phyloP scores from a whole-genome alignment of 108 stramenopile genomes.

The Cyclotella sp. region DNA sequence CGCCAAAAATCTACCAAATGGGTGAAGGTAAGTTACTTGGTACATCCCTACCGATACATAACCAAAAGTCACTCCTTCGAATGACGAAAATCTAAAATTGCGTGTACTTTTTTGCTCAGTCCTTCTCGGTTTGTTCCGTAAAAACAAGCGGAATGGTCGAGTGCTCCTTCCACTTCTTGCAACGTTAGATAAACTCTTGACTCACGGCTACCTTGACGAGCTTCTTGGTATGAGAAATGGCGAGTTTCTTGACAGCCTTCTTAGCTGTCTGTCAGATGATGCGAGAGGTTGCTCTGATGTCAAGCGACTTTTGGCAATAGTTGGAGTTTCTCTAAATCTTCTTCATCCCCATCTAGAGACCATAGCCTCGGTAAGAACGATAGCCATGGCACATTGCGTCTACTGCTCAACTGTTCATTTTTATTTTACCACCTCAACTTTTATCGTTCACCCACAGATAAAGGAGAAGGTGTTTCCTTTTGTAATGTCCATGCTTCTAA shows the following conservation, averaged over 20 bases:
- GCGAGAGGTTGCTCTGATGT: constrained; percentile 71
- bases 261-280: constrained; percentile 59
- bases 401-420: background rate
- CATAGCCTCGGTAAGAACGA: constrained; percentile 42
- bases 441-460: constrained; percentile 18
- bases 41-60: background rate
- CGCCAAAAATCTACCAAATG: constrained; percentile 43
- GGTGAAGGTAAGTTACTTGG: constrained; percentile 44
- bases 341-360: constrained; percentile 49
- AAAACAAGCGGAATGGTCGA: constrained; percentile 60
- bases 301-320: constrained; percentile 67
- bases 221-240: constrained; percentile 50
- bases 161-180: constrained; percentile 80
- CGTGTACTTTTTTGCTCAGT: constrained; percentile 8
- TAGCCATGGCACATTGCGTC: background rate
- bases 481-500: constrained; percentile 74
- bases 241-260: constrained; percentile 52
- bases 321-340: constrained; percentile 67
- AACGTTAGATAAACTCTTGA: constrained; percentile 75
- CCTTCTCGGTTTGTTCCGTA: constrained; percentile 54
- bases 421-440: constrained; percentile 6
- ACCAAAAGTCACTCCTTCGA: background rate
- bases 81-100: background rate
- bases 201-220: constrained; percentile 71
- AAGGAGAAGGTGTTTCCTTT: constrained; percentile 58